Conservation (phyloP, 495 filamentous ascomycete species). For the Lentithecium fluviatile region DNA sequence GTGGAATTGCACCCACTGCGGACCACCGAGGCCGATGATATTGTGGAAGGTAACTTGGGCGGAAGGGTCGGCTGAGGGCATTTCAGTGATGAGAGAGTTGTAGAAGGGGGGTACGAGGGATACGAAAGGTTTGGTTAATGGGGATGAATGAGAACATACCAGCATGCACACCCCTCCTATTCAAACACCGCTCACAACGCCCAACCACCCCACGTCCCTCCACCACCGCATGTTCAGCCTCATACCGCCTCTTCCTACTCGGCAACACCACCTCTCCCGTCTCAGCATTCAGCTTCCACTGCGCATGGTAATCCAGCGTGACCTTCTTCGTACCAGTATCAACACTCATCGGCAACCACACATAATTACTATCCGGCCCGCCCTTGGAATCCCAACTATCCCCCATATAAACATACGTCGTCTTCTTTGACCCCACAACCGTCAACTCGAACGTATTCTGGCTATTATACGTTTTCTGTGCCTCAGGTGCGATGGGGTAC, state of each 20-base stretch:
- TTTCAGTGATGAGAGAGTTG: too few relatives aligned
- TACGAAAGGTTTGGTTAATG: too few relatives aligned
- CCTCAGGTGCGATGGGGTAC: conserved; percentile 45
- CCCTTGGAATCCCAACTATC: conserved; percentile 48
- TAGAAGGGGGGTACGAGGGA: too few relatives aligned
- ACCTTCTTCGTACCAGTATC: conserved; percentile 42
- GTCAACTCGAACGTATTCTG: conserved; percentile 51
- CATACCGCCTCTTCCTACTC: conserved; percentile 35
- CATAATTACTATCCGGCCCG: conserved; percentile 44
- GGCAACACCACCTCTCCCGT: conserved; percentile 46
- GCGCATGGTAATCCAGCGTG: conserved; percentile 46
- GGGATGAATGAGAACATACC: too few relatives aligned
- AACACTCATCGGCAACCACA: conserved; percentile 47
- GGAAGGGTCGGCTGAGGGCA: conserved; percentile 17
- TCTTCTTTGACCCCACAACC: conserved; percentile 43
- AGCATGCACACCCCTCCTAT: conserved; percentile 32
- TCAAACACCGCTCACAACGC: conserved; percentile 38
- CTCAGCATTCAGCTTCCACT: conserved; percentile 49
- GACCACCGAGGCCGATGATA: conserved; percentile 44
- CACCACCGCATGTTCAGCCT: conserved; percentile 40
- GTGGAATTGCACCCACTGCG: conserved; percentile 48
- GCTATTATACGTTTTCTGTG: conserved; percentile 47
- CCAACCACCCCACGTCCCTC: conserved; percentile 34
- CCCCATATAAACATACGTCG: conserved; percentile 50
- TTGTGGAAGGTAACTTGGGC: conserved; percentile 45